Evolutionary conservation across 768 basidiomycete genomes (phyloP), one percentile per base, ranked within the genome.

Genomic region (Leccinum rimulosum): DNA sequence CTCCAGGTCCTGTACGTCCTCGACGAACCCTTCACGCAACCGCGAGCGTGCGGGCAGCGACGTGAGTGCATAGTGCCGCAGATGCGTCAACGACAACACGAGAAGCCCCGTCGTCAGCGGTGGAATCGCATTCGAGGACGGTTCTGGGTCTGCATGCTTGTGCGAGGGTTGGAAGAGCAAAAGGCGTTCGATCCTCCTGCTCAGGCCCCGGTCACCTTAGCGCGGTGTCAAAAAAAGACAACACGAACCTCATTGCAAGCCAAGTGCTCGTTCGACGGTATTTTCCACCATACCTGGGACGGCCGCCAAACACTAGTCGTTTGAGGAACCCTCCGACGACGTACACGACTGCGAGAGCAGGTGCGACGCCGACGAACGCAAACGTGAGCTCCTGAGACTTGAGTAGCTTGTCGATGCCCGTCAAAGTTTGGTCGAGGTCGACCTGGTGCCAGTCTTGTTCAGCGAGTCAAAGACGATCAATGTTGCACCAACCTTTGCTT

Each of bases 1-100:
- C 71, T 95, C 93, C 54, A 98, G 71, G 72, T 93, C 88, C 31
- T 80, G 77, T 1, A 97, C 82, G 66, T 98, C 95, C 55, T 91
- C 87, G 62, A 98, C 73, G 73, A 97, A 96, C 1, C 87, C 88
- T 58, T 87, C 83, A 15, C 84, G 80, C n/a, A 89, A 75, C 28
- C 81, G 78, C 38, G 88, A 89, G 55, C 78, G 77, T 22, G 70
- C 65, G 2, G 89, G 89, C 48, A 90, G 73, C 62, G 74, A 74
- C 4, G 62, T 74, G 72, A 85, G 80, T 3, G 82, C 91, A 66
- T 85, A 93, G 9, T 78, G 69, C 30, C 92, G 81, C 28, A 93
- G 76, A 28, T 82, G 83, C 1, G 84, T 80, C 48, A 91, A 76
- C 1, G 88, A 88, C 28, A 94, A 79, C 31, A 93, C 77, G 11